Evolutionary conservation across 176 grass and related monocot species (phyloP), one percentile per base, ranked within the genome.

Genomic region (Lolium perenne): DNA sequence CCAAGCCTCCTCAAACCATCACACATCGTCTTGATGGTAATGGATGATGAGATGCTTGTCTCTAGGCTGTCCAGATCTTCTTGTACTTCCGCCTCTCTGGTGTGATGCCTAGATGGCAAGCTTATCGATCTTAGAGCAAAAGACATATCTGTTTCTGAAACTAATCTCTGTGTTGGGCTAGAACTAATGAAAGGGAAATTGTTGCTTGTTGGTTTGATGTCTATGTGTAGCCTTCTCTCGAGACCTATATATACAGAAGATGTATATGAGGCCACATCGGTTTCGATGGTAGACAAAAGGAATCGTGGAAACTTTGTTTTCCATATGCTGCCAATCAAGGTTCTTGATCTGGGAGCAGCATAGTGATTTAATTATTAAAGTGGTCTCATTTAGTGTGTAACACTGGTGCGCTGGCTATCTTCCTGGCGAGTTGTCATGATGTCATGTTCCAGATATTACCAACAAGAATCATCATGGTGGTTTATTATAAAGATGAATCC

Each of bases 91-190:
- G 46, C n/a, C 48, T 87, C 71, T 51, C 35, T 79, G 29, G 65
- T 54, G 81, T 23, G 55, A 79, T 82, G 87, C 83, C 83, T 85
- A 45, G 83, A 85, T 29, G 83, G 83, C 83, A 85, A n/a, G 48
- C 83, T 85, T 69, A 78, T 69, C 14, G 74, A 85, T 25, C 83
- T 85, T 45, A 78, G 32, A 54, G 76, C 74, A 76, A 17, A 78
- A 56, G 61, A 61, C 83, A 85, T 85, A 38, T 55, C 5, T 68
- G 72, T 35, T 77, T 21, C 14, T 11, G 9, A 25, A 20, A 84
- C 15, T 46, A 35, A 18, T 78, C 32, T 85, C 25, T 77, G 71
- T 66, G 22, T 56, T 29, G 60, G 29, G n/a, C 18, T 18, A 10
- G 41, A 46, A 29, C n/a, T 56, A 22, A 48, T 43, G 73, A 69